Base-by-base conservation (phyloP, 2,329 filamentous ascomycete genomes). In the Botryotinia calthae region DNA sequence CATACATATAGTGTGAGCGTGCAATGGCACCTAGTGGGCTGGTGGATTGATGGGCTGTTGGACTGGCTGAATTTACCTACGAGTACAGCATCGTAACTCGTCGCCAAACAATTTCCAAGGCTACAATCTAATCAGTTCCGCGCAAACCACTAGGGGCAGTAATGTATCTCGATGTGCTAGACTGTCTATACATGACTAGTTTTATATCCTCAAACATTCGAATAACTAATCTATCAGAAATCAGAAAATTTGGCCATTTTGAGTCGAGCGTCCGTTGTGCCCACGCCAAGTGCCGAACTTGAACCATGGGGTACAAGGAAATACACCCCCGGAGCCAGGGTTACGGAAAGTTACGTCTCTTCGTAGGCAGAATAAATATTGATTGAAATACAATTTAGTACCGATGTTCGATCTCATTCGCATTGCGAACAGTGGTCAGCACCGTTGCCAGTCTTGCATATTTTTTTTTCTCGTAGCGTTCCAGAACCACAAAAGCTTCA, bases 401-500 rank as follows among this genome's bases (percentile, higher is more conserved):
- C 64, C 16, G 64, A 56, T 56, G 20, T 12, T 56, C 64, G 40
- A 67, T 42, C 48, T 62, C 25, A 37, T n/a, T 56, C 18, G 51
- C 51, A n/a, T 54, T 54, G n/a, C 25, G 51, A 28, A 54, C n/a
- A 28, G 51, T 56, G 34, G 25, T 62, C 59, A 62, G 59, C 18
- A 42, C 59, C 22, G 34, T n/a, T 37, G 59, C 37, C 37, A 62
- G 7, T 40, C 58, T 40, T 61, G 18, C 34, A n/a, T n/a, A 40
- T 18, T 9, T 25, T 18, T 9, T 25, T 42, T n/a, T 6, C 16
- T 18, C 25, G 48, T 67, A 54, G 51, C 37, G 34, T 68, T 42
- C 65, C n/a, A 68, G 48, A 68, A 31, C 34, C 34, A n/a, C n/a
- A 56, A 67, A 42, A 61, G 10, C 34, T 42, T 62, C n/a, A 56